These are phyloP conservation scores for Calamus simplicifolius DNA, from an alignment of 176 grass and related monocot genomes.

Conservation along the genomic window DNA sequence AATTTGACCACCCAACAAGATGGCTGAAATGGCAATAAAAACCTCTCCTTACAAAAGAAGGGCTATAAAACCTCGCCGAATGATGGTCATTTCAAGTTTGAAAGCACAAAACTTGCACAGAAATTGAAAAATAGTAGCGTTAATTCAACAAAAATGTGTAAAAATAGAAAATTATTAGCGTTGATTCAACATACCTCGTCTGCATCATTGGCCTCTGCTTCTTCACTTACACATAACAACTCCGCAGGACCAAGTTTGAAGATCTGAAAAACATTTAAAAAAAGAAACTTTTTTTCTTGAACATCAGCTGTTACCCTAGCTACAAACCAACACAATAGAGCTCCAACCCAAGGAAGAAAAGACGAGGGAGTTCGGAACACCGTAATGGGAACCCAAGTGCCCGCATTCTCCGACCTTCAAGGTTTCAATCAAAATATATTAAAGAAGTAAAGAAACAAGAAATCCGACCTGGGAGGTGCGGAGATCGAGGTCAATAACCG, in stretches of 20 bases:
- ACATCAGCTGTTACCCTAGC: too few relatives aligned
- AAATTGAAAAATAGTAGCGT: neutral
- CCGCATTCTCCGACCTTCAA: neutral
- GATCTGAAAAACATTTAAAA: slow-evolving; percentile 42
- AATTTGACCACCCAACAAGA: too few relatives aligned
- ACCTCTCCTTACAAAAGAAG: too few relatives aligned
- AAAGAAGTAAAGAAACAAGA: neutral
- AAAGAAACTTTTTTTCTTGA: neutral
- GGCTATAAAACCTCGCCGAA: too few relatives aligned
- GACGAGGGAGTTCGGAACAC: too few relatives aligned
- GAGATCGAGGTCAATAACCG: slow-evolving; percentile 49
- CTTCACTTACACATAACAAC: slow-evolving; percentile 64
- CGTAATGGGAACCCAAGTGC: neutral
- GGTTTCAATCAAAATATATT: neutral
- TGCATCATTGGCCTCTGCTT: slow-evolving; percentile 32
- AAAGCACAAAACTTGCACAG: neutral
- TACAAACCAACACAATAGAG: too few relatives aligned
- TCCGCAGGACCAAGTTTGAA: slow-evolving; percentile 48
- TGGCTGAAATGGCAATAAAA: too few relatives aligned
- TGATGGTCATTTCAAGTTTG: too few relatives aligned
- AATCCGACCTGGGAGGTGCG: slow-evolving; percentile 49
- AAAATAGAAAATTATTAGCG: neutral
- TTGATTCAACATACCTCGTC: slow-evolving; percentile 49
- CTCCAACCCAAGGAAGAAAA: too few relatives aligned
- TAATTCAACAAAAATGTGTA: slow-evolving; percentile 4